phyloP scores from a whole-genome alignment of 768 basidiomycete genomes.

The Cystobasidiopsis lactophilus region DNA sequence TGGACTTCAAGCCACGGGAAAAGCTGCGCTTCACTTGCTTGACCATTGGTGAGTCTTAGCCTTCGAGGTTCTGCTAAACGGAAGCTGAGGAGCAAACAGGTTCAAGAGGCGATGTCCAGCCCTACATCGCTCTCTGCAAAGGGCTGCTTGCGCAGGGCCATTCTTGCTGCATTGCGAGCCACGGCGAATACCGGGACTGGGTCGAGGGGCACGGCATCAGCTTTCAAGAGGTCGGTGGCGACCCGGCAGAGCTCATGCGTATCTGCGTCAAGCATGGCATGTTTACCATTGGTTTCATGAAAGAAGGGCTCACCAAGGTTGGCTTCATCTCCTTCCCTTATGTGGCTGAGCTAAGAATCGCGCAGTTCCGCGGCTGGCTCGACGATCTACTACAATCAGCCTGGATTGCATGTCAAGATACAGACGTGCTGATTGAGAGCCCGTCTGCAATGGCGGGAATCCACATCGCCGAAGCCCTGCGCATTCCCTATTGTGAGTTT shows the following conservation, averaged over 20 bases:
- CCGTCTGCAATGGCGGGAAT: slow-evolving; percentile 94
- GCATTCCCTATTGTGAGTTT: slow-evolving; percentile 67
- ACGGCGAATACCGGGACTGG: slow-evolving; percentile 87
- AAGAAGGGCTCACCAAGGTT: slow-evolving; percentile 71
- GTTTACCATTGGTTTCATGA: slow-evolving; percentile 85
- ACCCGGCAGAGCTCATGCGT: slow-evolving; percentile 91
- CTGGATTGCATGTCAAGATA: slow-evolving; percentile 88
- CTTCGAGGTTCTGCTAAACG: neutral
- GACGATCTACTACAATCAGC: slow-evolving; percentile 86
- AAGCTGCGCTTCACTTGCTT: slow-evolving; percentile 76
- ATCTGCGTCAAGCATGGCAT: slow-evolving; percentile 97
- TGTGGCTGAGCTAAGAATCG: slow-evolving; percentile 6
- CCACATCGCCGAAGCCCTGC: slow-evolving; percentile 85
- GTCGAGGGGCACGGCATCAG: slow-evolving; percentile 58
- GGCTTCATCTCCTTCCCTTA: neutral
- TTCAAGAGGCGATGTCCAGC: slow-evolving; percentile 89
- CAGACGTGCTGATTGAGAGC: slow-evolving; percentile 80
- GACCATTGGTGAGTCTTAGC: slow-evolving; percentile 35
- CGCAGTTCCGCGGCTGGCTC: slow-evolving; percentile 85
- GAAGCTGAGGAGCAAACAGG: slow-evolving; percentile 26
- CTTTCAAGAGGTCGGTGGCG: slow-evolving; percentile 80
- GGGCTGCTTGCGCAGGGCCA: slow-evolving; percentile 80
- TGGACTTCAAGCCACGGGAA: slow-evolving; percentile 81
- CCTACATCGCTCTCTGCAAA: slow-evolving; percentile 87
- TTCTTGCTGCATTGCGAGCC: slow-evolving; percentile 70